phyloP scores from a whole-genome alignment of 1,284 basidiomycete genomes.

The Anthracocystis panici-leucophaei region DNA sequence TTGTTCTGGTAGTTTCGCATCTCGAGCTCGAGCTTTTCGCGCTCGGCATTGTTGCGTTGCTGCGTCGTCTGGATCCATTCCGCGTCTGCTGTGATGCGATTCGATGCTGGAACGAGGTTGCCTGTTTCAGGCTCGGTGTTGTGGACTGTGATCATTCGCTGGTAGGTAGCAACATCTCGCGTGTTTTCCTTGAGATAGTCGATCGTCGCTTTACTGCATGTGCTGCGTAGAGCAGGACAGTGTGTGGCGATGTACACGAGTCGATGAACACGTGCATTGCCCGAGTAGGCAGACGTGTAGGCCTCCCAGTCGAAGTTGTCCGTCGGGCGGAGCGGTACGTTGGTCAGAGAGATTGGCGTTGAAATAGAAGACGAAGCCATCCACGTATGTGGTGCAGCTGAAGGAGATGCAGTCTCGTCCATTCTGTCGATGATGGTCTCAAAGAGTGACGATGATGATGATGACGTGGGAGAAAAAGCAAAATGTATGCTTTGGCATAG shows the following conservation, averaged over 20 bases:
- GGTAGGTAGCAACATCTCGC: constrained; percentile 43
- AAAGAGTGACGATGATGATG: background rate
- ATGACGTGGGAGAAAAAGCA: background rate
- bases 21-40: constrained; percentile 83
- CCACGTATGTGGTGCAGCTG: background rate
- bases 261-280: constrained; percentile 35
- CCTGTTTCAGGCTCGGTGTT: constrained; percentile 44
- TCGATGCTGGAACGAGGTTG: constrained; percentile 24
- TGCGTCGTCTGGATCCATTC: constrained; percentile 78
- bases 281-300: constrained; percentile 53
- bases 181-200: constrained; percentile 40
- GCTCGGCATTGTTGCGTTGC: constrained; percentile 76
- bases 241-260: constrained; percentile 49
- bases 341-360: constrained; percentile 9
- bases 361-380: constrained; percentile 4
- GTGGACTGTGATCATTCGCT: constrained; percentile 37
- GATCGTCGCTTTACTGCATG: constrained; percentile 45
- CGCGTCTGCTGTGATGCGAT: constrained; percentile 62
- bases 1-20: constrained; percentile 89
- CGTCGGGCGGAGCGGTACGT: constrained; percentile 16
- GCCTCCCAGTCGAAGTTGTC: constrained; percentile 64
- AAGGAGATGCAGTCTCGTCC: constrained; percentile 11
- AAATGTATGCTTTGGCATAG: background rate
- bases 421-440: constrained; percentile 3
- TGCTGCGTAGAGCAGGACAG: constrained; percentile 41